phyloP scores from a whole-genome alignment of 805 yeast species.

The Limtongia smithiae region DNA sequence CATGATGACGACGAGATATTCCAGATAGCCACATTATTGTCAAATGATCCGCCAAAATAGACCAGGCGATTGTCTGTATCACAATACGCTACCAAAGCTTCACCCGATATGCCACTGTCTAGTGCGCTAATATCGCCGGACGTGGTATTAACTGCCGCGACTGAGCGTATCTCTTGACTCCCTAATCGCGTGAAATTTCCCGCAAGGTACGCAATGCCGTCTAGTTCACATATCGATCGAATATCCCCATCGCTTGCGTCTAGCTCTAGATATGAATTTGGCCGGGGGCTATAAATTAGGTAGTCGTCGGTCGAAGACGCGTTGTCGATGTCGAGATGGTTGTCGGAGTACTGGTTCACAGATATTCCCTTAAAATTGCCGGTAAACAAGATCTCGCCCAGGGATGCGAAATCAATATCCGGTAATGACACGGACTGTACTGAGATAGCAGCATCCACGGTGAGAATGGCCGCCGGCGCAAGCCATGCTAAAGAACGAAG shows the following conservation, averaged over 20 bases:
- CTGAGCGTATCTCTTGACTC: slow-evolving; percentile 16
- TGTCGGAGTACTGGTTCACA: slow-evolving; percentile 34
- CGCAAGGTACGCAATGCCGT: slow-evolving; percentile 30
- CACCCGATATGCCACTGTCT: slow-evolving; percentile 37
- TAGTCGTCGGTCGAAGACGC: slow-evolving; percentile 15
- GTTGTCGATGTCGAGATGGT: background rate
- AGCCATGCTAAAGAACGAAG: background rate
- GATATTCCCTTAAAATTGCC: slow-evolving; percentile 43
- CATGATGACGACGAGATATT: slow-evolving; percentile 46
- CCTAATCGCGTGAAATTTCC: slow-evolving; percentile 36
- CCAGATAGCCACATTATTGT: slow-evolving; percentile 64
- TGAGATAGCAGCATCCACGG: background rate
- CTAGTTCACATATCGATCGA: slow-evolving; percentile 29
- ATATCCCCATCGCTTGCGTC: slow-evolving; percentile 22
- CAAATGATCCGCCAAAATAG: slow-evolving; percentile 78
- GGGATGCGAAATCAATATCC: slow-evolving; percentile 10
- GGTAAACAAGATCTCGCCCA: slow-evolving; percentile 37
- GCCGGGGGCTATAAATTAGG: slow-evolving; percentile 16
- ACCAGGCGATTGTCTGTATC: slow-evolving; percentile 49
- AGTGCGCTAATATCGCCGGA: slow-evolving; percentile 32
- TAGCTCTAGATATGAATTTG: slow-evolving; percentile 14
- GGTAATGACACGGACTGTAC: slow-evolving; percentile 5
- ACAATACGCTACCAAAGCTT: slow-evolving; percentile 46
- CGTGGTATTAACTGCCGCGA: slow-evolving; percentile 32
- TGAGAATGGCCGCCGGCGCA: background rate